Evolutionary conservation across 768 basidiomycete species (phyloP), one percentile per base, ranked within the genome.

Genomic region (Suillus bovinus): DNA sequence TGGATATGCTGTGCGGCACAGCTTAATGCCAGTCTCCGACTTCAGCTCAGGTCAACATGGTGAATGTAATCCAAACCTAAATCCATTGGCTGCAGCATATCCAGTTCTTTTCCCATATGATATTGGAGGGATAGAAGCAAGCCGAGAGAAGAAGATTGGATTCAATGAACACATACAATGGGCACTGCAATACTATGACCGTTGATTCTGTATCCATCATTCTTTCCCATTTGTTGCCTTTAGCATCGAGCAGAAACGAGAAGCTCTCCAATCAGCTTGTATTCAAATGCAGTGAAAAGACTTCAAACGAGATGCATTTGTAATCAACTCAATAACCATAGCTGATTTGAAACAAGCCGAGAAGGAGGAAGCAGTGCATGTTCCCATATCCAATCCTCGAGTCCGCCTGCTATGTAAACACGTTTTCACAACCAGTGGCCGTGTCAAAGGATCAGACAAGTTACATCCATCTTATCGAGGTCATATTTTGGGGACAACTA

Each of bases 371-470:
- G 66, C 44, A 0, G 38, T 62, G 5, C 38, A 67, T 0, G 38
- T 66, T 0, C 33, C 60, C 13, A 68, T 76, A 31, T 62, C 65
- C 1, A 75, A 79, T 66, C 68, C 69, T 9, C 63, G 67, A 1
- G 64, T 79, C 0, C 64, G 64, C 5, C 34, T 67, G 0, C 58
- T 81, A 0, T 44, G 71, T 1, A 62, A 68, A 0, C 70, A 78
- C 3, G 5, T 79, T 0, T 68, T 61, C 3, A 72, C 74, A 0
- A 56, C 72, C 0, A 17, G 63, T 8, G 67, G 64, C 0, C 64
- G 64, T 1, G 73, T 79, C 0, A 59, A 57, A 7, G 78, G 79
- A 0, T 72, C 78, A 0, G 76, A 81, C 54, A 76, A 79, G 58
- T 70, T 65, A 0, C 34, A 73, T 16, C 52, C 50, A 7, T 27